Evolutionary conservation across 306 rosid species (phyloP).

Genomic region (Cyamopsis tetragonoloba): DNA sequence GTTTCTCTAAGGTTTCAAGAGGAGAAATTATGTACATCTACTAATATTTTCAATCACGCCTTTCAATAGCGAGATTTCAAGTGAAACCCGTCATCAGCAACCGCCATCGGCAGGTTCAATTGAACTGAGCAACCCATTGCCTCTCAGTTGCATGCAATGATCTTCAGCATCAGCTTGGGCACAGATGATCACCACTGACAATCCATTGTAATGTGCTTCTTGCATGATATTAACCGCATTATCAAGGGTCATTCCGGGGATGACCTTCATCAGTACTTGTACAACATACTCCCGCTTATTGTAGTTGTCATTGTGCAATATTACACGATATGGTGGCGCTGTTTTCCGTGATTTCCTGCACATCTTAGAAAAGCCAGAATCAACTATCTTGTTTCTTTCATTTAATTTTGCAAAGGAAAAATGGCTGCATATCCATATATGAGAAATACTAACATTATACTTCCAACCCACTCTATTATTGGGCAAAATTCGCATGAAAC

Average conservation of each 20-base stretch:
- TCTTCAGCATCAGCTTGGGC: conserved; percentile 90
- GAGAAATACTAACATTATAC: too few relatives aligned
- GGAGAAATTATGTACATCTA: conserved; percentile 36
- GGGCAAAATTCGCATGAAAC: too few relatives aligned
- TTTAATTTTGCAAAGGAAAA: background rate
- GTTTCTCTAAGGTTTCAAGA: conserved; percentile 1
- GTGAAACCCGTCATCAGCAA: conserved; percentile 35
- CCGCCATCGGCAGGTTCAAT: conserved; percentile 81
- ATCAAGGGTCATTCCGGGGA: conserved; percentile 88
- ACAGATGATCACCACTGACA: conserved; percentile 84
- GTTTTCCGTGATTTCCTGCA: conserved; percentile 68
- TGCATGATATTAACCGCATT: conserved; percentile 87
- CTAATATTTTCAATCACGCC: conserved; percentile 16
- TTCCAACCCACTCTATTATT: too few relatives aligned
- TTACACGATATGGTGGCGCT: conserved; percentile 71
- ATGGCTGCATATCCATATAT: background rate
- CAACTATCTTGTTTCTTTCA: background rate
- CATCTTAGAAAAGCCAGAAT: conserved; percentile 33
- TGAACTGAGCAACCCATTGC: conserved; percentile 81
- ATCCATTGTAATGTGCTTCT: conserved; percentile 83
- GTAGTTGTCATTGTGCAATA: conserved; percentile 74
- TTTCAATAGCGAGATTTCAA: background rate
- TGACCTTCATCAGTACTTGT: conserved; percentile 89
- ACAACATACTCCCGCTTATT: conserved; percentile 88
- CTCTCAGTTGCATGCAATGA: conserved; percentile 89